Percentiles rank a stretch among this genome's conserved stretches.
phyloP scores from a whole-genome alignment of 352 stramenopile genomes.

The Pythium apleroticum region DNA sequence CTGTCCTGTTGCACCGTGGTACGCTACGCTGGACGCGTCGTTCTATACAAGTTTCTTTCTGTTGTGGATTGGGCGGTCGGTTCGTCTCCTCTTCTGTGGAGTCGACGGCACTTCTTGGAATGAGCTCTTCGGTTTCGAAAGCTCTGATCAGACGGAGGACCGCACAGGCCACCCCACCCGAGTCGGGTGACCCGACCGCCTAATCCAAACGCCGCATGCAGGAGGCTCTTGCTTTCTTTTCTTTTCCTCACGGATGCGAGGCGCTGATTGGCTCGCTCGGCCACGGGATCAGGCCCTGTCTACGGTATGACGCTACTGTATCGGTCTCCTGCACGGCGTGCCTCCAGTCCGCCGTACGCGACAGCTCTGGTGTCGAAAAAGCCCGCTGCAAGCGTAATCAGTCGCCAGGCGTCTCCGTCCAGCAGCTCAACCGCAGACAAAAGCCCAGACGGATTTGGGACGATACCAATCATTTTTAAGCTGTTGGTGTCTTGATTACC shows the following conservation, averaged over 20 bases:
- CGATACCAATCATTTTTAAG: neutral
- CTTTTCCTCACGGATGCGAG: neutral
- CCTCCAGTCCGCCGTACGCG: neutral
- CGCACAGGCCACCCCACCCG: neutral
- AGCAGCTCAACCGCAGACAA: neutral
- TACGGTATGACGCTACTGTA: neutral
- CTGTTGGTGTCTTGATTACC: no score
- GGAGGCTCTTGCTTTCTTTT: neutral
- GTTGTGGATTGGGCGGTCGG: neutral
- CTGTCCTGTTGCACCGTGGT: neutral
- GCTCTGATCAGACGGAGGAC: neutral
- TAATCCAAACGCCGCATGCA: slow-evolving; percentile 2
- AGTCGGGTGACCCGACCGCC: no score
- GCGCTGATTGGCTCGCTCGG: neutral
- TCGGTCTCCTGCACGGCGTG: no score
- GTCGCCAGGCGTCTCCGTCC: neutral
- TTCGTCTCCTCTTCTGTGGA: neutral
- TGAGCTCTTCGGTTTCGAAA: neutral
- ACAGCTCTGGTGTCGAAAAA: neutral
- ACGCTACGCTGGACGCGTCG: neutral
- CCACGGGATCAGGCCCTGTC: slow-evolving; percentile 1
- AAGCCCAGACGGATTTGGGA: neutral
- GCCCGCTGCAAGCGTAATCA: neutral
- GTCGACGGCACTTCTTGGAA: slow-evolving; percentile 9
- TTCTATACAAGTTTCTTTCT: neutral